Percentiles rank a stretch among this genome's conserved stretches.
phyloP scores from a whole-genome alignment of 2,329 filamentous ascomycete genomes.

The Ascochyta viciae-villosae region DNA sequence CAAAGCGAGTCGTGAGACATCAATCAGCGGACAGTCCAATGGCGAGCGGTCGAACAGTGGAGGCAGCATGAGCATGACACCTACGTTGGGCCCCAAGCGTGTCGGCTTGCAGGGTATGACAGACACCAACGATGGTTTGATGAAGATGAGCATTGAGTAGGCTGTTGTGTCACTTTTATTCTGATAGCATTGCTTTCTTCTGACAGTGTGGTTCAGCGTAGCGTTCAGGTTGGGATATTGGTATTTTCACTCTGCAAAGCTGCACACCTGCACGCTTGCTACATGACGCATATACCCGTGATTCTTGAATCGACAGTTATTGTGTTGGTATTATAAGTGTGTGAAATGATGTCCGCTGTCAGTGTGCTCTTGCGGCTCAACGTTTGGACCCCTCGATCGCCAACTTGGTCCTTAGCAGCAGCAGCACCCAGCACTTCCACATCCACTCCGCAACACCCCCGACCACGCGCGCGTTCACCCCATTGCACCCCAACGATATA shows the following conservation, averaged over 20 bases:
- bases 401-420: slow-evolving; percentile 25
- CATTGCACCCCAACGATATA: slow-evolving; percentile 14
- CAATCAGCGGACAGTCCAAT: slow-evolving; percentile 59
- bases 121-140: slow-evolving; percentile 92
- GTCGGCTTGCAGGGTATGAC: slow-evolving; percentile 82
- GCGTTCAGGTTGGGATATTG: slow-evolving; percentile 27
- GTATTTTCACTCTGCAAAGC: slow-evolving; percentile 2
- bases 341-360: slow-evolving; percentile 1
- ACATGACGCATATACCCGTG: slow-evolving; percentile 2
- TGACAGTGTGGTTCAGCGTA: slow-evolving; percentile 30
- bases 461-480: slow-evolving; percentile 6
- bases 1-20: slow-evolving; percentile 64
- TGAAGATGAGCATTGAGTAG: slow-evolving; percentile 96
- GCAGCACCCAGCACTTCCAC: neutral
- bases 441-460: slow-evolving; percentile 30
- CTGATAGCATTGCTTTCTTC: slow-evolving; percentile 3
- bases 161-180: neutral
- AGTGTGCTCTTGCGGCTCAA: slow-evolving; percentile 18
- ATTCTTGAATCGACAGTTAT: neutral
- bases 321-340: neutral
- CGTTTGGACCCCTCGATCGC: slow-evolving; percentile 27
- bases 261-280: slow-evolving; percentile 1
- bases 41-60: slow-evolving; percentile 57
- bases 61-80: slow-evolving; percentile 56
- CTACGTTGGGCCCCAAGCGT: slow-evolving; percentile 54